Conservation (phyloP, 2,329 filamentous ascomycete species). For the Exophiala bonariae region DNA sequence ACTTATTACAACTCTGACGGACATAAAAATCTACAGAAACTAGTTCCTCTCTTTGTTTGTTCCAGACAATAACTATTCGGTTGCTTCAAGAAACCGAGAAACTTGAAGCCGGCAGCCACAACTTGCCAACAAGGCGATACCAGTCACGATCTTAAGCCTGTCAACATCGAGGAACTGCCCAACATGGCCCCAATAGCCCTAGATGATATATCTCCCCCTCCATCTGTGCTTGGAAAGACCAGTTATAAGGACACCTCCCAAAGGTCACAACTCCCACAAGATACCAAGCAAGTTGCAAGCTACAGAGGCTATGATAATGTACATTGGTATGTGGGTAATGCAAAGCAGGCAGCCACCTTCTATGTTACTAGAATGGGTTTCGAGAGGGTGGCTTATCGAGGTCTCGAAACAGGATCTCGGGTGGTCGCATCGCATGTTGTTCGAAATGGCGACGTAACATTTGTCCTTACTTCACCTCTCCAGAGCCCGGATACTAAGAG, state of each 20-base stretch:
- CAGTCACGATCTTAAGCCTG: no score
- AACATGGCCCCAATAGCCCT: conserved; percentile 25
- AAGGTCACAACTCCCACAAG: conserved; percentile 10
- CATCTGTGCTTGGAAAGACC: conserved; percentile 6
- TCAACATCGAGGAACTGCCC: background rate
- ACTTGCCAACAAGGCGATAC: background rate
- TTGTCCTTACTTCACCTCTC: conserved; percentile 81
- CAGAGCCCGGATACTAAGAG: conserved; percentile 67
- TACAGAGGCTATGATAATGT: conserved; percentile 90
- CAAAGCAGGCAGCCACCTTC: conserved; percentile 89
- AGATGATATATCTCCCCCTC: conserved; percentile 12
- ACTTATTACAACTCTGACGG: background rate
- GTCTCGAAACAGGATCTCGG: conserved; percentile 83
- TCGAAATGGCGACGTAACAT: conserved; percentile 71
- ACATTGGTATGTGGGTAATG: conserved; percentile 95
- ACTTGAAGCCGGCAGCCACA: no score
- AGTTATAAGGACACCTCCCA: background rate
- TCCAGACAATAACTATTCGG: no score
- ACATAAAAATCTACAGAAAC: no score
- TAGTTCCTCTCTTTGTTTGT: background rate
- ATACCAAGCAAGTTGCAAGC: conserved; percentile 12
- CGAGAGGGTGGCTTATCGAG: conserved; percentile 75
- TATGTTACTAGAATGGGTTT: conserved; percentile 89
- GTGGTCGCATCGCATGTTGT: conserved; percentile 82
- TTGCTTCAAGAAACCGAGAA: no score